These are phyloP conservation scores for Citrullus colocynthis DNA, from an alignment of 306 rosid species.

Conservation along the genomic window DNA sequence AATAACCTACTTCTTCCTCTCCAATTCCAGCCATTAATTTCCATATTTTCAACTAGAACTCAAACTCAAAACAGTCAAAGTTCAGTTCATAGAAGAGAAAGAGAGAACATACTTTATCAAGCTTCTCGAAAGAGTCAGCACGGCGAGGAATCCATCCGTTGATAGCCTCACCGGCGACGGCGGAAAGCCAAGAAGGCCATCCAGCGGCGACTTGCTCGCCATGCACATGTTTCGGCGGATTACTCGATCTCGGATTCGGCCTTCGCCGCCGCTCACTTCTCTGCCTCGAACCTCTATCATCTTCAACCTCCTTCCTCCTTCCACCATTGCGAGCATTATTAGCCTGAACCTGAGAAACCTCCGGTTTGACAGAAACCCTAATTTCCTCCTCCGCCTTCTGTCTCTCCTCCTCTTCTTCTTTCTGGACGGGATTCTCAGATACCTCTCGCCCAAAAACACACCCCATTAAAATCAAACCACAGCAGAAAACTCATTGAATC, in stretches of 20 bases:
- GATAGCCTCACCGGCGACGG: slow-evolving; percentile 96
- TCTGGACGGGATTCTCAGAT: slow-evolving; percentile 20
- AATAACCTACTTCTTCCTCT: not conserved
- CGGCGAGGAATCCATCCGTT: slow-evolving; percentile 88
- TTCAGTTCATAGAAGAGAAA: not conserved
- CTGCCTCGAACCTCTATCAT: slow-evolving; percentile 26
- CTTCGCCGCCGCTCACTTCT: slow-evolving; percentile 55
- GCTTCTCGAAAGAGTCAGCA: slow-evolving; percentile 87
- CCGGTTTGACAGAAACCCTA: slow-evolving; percentile 23
- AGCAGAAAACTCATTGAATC: slow-evolving; percentile 32
- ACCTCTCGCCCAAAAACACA: slow-evolving; percentile 66
- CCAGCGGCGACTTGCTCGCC: slow-evolving; percentile 99
- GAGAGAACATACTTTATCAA: slow-evolving; percentile 46
- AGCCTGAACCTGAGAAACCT: slow-evolving; percentile 12
- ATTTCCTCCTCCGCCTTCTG: slow-evolving; percentile 5
- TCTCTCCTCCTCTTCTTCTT: not conserved
- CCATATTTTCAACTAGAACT: not conserved
- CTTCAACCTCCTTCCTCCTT: slow-evolving; percentile 35
- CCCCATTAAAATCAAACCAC: slow-evolving; percentile 42
- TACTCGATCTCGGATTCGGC: slow-evolving; percentile 88
- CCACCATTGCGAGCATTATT: slow-evolving; percentile 25
- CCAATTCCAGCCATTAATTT: not conserved
- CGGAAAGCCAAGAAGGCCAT: slow-evolving; percentile 98
- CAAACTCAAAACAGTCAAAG: not conserved
- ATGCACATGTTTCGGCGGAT: slow-evolving; percentile 65